These are phyloP conservation scores for Trametes sp. DNA, from an alignment of 1,284 basidiomycete genomes.

Conservation along the genomic window DNA sequence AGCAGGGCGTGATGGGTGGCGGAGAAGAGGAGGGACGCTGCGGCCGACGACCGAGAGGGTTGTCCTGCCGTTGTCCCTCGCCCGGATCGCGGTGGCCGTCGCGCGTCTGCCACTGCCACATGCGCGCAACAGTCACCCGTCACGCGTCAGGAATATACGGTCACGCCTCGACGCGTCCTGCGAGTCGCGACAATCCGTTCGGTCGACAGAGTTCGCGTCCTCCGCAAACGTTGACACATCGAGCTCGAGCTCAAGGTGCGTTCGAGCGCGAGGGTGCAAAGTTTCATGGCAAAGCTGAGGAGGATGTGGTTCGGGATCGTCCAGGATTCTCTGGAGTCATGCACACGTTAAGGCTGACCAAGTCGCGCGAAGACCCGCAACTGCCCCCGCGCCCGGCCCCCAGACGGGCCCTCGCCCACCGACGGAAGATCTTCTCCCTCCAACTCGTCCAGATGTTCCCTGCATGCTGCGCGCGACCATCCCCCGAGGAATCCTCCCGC, in stretches of 20 bases:
- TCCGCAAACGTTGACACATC: background rate
- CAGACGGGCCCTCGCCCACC: conserved; percentile 1
- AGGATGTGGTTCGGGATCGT: conserved; percentile 3
- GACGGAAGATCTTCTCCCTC: conserved; percentile 17
- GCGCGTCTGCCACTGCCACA: conserved; percentile 8
- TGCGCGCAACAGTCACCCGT: conserved; percentile 11
- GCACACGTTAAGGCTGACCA: conserved; percentile 11
- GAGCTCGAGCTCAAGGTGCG: background rate
- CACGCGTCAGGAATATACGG: conserved; percentile 1
- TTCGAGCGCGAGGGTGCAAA: background rate
- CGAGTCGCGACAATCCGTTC: too few relatives aligned
- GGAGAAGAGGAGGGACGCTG: background rate
- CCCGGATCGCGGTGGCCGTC: background rate
- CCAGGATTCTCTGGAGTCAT: conserved; percentile 8
- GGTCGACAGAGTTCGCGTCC: too few relatives aligned
- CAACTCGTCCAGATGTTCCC: conserved; percentile 20
- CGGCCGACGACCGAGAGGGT: background rate
- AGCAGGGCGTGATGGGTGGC: background rate
- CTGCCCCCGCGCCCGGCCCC: conserved; percentile 11
- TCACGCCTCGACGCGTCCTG: background rate
- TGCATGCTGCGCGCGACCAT: conserved; percentile 4
- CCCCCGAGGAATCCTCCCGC: conserved; percentile 7
- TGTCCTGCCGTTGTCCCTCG: background rate
- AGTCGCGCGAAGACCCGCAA: background rate
- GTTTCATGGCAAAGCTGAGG: background rate